phyloP scores from a whole-genome alignment of 495 filamentous ascomycete genomes.

The Patellaria atrata region DNA sequence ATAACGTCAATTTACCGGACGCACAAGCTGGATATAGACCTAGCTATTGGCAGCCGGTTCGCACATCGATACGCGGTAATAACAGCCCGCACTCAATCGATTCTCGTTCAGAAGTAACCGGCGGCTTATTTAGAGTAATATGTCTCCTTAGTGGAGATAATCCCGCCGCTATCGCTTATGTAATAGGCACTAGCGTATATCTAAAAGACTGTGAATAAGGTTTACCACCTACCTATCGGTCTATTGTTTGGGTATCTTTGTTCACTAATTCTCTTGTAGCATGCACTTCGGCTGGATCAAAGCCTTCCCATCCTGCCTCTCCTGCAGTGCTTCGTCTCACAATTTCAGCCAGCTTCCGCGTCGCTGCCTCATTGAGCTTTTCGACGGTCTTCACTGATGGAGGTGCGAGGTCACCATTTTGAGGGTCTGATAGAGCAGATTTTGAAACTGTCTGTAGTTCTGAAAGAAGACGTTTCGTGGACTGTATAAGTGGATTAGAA shows the following conservation, averaged over 20 bases:
- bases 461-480: slow-evolving; percentile 2
- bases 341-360: slow-evolving; percentile 59
- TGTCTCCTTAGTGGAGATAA: too few relatives aligned
- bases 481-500: slow-evolving; percentile 1
- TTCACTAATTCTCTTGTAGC: slow-evolving; percentile 64
- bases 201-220: too few relatives aligned
- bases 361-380: slow-evolving; percentile 57
- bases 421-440: slow-evolving; percentile 22
- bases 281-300: slow-evolving; percentile 57
- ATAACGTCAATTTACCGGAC: too few relatives aligned
- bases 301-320: slow-evolving; percentile 56
- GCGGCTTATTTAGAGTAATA: too few relatives aligned
- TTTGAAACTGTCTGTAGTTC: slow-evolving; percentile 13
- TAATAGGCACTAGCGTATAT: too few relatives aligned
- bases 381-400: slow-evolving; percentile 40
- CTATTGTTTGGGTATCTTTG: slow-evolving; percentile 23
- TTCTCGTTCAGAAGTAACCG: too few relatives aligned
- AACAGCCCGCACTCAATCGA: too few relatives aligned
- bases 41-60: too few relatives aligned
- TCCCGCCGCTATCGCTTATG: too few relatives aligned
- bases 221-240: slow-evolving; percentile 22
- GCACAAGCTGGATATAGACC: too few relatives aligned
- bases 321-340: slow-evolving; percentile 44
- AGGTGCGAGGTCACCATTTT: slow-evolving; percentile 20
- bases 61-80: too few relatives aligned